A percentile compares a stretch with the other conserved stretches of the same genome.
Conservation (phyloP, 371 early-diverging fungal genomes). For the Mortierella sp. region DNA sequence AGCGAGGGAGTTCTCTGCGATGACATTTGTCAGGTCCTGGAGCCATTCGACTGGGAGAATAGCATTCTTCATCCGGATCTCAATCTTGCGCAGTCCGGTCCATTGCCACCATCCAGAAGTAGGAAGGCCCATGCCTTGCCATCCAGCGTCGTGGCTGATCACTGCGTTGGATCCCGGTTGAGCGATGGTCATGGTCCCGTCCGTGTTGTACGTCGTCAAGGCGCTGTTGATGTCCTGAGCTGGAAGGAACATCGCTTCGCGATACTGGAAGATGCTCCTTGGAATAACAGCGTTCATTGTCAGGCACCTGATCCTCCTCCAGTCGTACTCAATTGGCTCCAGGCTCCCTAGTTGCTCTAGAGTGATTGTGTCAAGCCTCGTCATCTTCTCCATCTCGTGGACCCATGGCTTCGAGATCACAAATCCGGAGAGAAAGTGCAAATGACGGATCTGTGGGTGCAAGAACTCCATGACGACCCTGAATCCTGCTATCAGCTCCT, state of each 20-base stretch:
- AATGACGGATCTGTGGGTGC: slow-evolving; percentile 18
- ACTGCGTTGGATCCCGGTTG: no score
- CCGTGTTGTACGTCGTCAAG: neutral
- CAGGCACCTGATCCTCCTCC: slow-evolving; percentile 22
- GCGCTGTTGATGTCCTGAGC: neutral
- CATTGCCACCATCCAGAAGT: slow-evolving; percentile 35
- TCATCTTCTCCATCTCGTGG: slow-evolving; percentile 35
- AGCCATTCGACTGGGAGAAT: slow-evolving; percentile 34
- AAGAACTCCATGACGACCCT: slow-evolving; percentile 13
- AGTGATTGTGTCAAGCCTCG: slow-evolving; percentile 20
- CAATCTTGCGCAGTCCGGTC: slow-evolving; percentile 23
- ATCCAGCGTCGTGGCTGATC: no score
- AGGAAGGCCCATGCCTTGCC: neutral
- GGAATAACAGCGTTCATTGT: slow-evolving; percentile 23
- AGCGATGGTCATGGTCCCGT: neutral
- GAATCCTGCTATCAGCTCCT: slow-evolving; percentile 14
- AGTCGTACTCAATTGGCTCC: slow-evolving; percentile 29
- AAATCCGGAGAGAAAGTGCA: slow-evolving; percentile 33
- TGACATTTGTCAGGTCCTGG: slow-evolving; percentile 13
- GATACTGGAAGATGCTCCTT: slow-evolving; percentile 11
- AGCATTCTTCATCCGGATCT: slow-evolving; percentile 14
- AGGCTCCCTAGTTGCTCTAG: slow-evolving; percentile 17
- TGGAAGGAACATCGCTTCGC: neutral
- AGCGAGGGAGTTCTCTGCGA: slow-evolving; percentile 12
- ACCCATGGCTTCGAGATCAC: slow-evolving; percentile 21